These are phyloP conservation scores for Metschnikowia noctiluminum DNA, from an alignment of 805 yeast species.

Conservation along the genomic window DNA sequence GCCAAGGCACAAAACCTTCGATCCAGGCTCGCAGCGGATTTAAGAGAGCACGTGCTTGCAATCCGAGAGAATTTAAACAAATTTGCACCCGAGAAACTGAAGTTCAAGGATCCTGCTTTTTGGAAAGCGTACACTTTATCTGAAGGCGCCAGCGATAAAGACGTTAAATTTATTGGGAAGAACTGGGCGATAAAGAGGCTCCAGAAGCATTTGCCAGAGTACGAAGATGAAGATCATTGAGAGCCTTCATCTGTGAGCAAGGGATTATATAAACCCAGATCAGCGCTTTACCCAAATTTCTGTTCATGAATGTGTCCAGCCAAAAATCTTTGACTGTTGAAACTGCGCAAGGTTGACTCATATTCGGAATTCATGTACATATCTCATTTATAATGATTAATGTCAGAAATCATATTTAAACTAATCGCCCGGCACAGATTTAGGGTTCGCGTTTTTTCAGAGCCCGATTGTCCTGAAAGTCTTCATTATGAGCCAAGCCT, in stretches of 20 bases:
- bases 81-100: conserved; percentile 61
- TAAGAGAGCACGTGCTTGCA: conserved; percentile 61
- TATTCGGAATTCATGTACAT: too few species aligned
- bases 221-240: conserved; percentile 12
- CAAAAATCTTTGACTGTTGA: too few species aligned
- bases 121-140: conserved; percentile 68
- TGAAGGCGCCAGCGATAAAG: conserved; percentile 68
- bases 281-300: too few species aligned
- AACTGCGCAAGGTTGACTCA: too few species aligned
- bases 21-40: conserved; percentile 61
- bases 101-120: conserved; percentile 64
- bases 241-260: too few species aligned
- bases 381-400: too few species aligned
- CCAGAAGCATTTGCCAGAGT: conserved; percentile 46
- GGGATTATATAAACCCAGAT: too few species aligned
- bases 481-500: neutral
- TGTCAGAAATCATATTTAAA: too few species aligned
- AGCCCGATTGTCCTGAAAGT: neutral
- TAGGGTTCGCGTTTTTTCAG: too few species aligned
- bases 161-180: conserved; percentile 67
- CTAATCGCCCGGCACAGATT: too few species aligned
- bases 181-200: conserved; percentile 80
- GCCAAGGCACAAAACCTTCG: conserved; percentile 63
- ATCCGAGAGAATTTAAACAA: conserved; percentile 36
- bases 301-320: too few species aligned